Percentiles rank a stretch among this genome's conserved stretches.
phyloP scores from a whole-genome alignment of 805 yeast species.

The Pichia cephalocereana region DNA sequence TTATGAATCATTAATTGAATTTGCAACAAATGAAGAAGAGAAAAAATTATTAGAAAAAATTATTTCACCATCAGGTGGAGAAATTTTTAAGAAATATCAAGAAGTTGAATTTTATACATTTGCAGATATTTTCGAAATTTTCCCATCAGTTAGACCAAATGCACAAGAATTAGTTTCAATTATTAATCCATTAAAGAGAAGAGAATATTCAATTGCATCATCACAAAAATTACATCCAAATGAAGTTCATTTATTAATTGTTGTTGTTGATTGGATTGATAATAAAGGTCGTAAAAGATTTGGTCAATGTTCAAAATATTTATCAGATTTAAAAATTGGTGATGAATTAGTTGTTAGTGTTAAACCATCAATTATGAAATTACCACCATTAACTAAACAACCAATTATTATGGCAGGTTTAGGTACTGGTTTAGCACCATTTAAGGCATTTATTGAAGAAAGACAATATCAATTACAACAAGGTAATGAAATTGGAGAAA shows the following conservation, averaged over 20 bases:
- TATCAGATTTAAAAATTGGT: constrained; percentile 72
- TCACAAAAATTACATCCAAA: constrained; percentile 89
- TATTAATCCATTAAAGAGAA: constrained; percentile 83
- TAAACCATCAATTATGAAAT: constrained; percentile 94
- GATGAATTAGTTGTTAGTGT: constrained; percentile 87
- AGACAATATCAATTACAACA: constrained; percentile 87
- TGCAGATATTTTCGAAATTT: constrained; percentile 72
- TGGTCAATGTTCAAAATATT: constrained; percentile 91
- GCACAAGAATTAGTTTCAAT: constrained; percentile 60
- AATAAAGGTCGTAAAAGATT: constrained; percentile 73
- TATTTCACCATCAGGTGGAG: constrained; percentile 75
- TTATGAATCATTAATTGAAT: constrained; percentile 72
- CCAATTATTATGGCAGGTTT: constrained; percentile 96
- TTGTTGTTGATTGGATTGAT: constrained; percentile 94
- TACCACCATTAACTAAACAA: constrained; percentile 78
- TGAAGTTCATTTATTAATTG: constrained; percentile 84
- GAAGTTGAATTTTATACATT: constrained; percentile 78
- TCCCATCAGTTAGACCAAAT: constrained; percentile 73
- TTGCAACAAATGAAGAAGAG: constrained; percentile 62
- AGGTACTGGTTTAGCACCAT: constrained; percentile 97
- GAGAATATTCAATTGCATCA: constrained; percentile 96
- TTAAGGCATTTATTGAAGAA: constrained; percentile 95
- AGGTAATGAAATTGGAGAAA: constrained; percentile 82
- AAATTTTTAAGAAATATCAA: constrained; percentile 70
- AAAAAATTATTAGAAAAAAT: constrained; percentile 51